Percentiles rank a stretch among this genome's conserved stretches.
Conservation (phyloP, 768 basidiomycete species). For the Amylocystis lapponica region DNA sequence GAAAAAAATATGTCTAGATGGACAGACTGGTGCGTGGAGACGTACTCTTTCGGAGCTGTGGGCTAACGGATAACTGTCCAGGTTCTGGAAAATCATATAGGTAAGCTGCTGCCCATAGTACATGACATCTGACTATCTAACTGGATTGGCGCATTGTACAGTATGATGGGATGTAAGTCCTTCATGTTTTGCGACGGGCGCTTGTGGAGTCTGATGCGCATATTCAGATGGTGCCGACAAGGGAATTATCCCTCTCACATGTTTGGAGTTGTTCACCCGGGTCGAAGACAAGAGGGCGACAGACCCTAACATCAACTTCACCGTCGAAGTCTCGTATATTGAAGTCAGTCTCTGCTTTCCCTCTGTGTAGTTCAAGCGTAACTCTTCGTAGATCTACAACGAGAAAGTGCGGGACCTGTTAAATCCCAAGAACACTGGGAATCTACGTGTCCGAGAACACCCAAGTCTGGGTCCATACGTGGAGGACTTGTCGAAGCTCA, state of each 20-base stretch:
- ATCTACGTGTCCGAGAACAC: conserved; percentile 95
- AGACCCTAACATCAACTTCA: conserved; percentile 72
- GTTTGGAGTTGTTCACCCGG: conserved; percentile 85
- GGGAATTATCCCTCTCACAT: conserved; percentile 96
- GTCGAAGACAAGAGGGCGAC: conserved; percentile 56
- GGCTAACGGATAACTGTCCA: conserved; percentile 21
- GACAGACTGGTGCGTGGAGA: conserved; percentile 72
- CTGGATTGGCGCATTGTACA: conserved; percentile 22
- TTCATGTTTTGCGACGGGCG: conserved; percentile 1
- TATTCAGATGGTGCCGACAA: conserved; percentile 84
- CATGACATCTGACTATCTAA: conserved; percentile 3
- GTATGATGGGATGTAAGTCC: conserved; percentile 93
- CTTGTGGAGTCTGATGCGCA: background rate
- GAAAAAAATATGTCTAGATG: conserved; percentile 36
- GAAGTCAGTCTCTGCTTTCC: conserved; percentile 46
- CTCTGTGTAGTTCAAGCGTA: background rate
- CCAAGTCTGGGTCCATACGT: conserved; percentile 97
- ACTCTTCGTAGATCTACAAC: conserved; percentile 74
- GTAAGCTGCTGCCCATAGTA: conserved; percentile 43
- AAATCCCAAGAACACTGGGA: conserved; percentile 95
- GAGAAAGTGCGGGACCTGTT: conserved; percentile 97
- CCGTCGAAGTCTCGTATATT: conserved; percentile 98
- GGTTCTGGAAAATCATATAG: conserved; percentile 93
- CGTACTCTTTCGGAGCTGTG: background rate
- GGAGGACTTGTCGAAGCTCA: conserved; percentile 91